Base-by-base conservation (phyloP, 768 basidiomycete genomes). In the Psilocybe subaeruginosa region DNA sequence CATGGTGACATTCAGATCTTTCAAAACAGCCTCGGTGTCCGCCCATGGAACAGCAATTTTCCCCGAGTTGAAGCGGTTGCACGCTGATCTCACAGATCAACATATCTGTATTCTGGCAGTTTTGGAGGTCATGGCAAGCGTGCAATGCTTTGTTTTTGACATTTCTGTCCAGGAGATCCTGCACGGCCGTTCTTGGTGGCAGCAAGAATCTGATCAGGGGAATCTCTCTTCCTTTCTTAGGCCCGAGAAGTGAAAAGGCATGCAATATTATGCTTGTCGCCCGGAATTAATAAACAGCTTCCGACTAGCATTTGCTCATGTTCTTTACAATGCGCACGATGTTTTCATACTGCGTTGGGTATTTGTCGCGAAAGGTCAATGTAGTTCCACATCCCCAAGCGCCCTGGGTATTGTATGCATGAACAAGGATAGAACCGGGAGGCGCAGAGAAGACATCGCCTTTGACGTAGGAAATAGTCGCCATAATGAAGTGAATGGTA, bases 31-130 rank as follows among this genome's bases (percentile, higher is more conserved):
- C 54, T 74, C 78, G 3, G 78, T 79, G 17, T 71, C 67, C 41
- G 67, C 69, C 79, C 79, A 80, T 35, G 74, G 74, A 33, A 80
- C 79, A n/a, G 72, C 77, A 69, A 80, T 79, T 62, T 74, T 78
- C 31, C 78, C 79, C 49, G 78, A 77, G 62, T 80, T 79, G 63
- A 80, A 77, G 9, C 77, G 78, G 58, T 78, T 80, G 23, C 11
- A 27, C 2, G 8, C 11, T 11, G 33, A 35, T 35, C 33, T 11
- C 11, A 11, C 33, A 35, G 33, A 11, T 35, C 33, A 35, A 11
- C 33, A 35, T 35, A 11, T 11, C 33, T 7, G 7, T 11, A 11
- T 35, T 35, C 11, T 35, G 33, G 11, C 33, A 35, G 33, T 11
- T 35, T 35, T 35, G 33, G 11, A 35, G 33, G 33, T 35, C 75